Conservation (phyloP, 228 moss, liverwort and hornwort genomes). For the Sphagnum magellanicum region DNA sequence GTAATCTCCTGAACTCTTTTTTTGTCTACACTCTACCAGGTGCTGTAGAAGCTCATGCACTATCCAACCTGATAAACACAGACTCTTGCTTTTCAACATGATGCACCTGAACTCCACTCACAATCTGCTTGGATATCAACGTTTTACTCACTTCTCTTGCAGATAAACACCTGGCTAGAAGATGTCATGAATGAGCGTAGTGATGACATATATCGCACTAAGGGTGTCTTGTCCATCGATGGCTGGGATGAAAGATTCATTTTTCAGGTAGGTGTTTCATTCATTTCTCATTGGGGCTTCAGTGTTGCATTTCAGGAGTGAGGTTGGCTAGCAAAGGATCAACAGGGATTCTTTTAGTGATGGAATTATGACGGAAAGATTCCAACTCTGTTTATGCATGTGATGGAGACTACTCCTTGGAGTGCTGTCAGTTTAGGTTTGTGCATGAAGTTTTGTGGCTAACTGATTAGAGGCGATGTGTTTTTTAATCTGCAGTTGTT, state of each 20-base stretch:
- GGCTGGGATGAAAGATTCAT: conserved; percentile 94
- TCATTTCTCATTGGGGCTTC: neutral
- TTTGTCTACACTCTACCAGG: neutral
- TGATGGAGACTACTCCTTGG: neutral
- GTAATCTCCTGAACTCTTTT: conserved; percentile 14
- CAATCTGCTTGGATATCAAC: no score
- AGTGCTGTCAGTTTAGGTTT: neutral
- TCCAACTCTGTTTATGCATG: no score
- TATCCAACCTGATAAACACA: neutral
- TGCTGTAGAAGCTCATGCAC: neutral
- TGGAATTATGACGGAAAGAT: no score
- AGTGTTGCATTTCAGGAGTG: no score
- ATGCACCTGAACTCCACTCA: no score
- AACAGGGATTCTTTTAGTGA: no score
- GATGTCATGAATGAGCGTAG: conserved; percentile 65
- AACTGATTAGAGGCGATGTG: no score
- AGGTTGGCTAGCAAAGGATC: no score
- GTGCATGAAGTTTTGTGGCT: no score
- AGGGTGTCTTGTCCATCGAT: conserved; percentile 86
- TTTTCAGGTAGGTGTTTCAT: conserved; percentile 56
- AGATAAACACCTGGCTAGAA: conserved; percentile 91
- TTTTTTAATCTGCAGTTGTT: no score
- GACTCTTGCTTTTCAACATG: no score
- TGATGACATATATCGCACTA: conserved; percentile 82
- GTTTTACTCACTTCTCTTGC: neutral